Percentiles rank a stretch among this genome's conserved stretches.
Conservation (phyloP, 1,139 yeast genomes). For the Yamadazyma blattariae region DNA sequence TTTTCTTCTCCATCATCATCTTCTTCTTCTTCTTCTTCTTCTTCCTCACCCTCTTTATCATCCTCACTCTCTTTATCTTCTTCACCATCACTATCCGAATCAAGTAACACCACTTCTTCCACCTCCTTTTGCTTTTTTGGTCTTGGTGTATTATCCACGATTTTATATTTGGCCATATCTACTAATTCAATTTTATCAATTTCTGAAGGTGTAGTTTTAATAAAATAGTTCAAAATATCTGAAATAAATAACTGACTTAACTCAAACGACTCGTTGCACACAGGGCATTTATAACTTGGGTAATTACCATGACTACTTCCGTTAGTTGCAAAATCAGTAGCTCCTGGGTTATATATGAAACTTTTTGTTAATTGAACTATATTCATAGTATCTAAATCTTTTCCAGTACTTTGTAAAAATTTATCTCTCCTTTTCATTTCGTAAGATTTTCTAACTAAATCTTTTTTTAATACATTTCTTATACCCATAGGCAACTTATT, state of each 20-base stretch:
- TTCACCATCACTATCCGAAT: slow-evolving; percentile 11
- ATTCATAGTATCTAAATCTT: slow-evolving; percentile 3
- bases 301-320: slow-evolving; percentile 3
- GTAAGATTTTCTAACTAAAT: slow-evolving; percentile 24
- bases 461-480: slow-evolving; percentile 24
- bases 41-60: not conserved
- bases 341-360: slow-evolving; percentile 12
- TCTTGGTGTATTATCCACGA: slow-evolving; percentile 24
- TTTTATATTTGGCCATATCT: slow-evolving; percentile 34
- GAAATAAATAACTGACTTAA: slow-evolving; percentile 37
- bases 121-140: slow-evolving; percentile 8
- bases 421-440: slow-evolving; percentile 21
- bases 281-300: slow-evolving; percentile 38
- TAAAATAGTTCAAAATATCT: slow-evolving; percentile 42
- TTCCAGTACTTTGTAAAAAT: not conserved
- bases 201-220: slow-evolving; percentile 36
- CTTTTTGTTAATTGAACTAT: slow-evolving; percentile 9
- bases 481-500: slow-evolving; percentile 34
- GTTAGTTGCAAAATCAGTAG: slow-evolving; percentile 10
- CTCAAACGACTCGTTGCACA: slow-evolving; percentile 36
- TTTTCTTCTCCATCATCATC: not conserved
- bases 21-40: not conserved
- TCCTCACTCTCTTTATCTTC: not conserved
- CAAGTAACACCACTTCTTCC: slow-evolving; percentile 28
- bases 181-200: slow-evolving; percentile 36